Conservation (phyloP, 2,329 filamentous ascomycete species). For the Aureobasidium melanogenum region DNA sequence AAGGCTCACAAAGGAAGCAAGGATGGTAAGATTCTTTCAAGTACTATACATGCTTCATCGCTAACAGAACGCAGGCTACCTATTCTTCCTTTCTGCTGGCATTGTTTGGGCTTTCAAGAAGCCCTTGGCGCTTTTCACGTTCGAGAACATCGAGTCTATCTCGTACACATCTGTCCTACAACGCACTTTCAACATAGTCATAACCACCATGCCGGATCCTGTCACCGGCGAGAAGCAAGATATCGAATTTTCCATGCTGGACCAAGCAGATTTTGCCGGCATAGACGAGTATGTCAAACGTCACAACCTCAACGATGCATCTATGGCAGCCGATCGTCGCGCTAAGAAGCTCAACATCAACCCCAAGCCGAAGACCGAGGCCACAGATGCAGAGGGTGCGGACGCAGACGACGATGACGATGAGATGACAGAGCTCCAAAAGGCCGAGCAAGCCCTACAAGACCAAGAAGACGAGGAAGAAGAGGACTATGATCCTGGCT, state of each 20-base stretch:
- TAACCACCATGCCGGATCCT: constrained; percentile 28
- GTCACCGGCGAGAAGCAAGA: constrained; percentile 38
- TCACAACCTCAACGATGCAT: constrained; percentile 54
- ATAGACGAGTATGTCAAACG: constrained; percentile 55
- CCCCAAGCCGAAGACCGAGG: constrained; percentile 23
- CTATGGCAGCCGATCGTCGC: constrained; percentile 49
- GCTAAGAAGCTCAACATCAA: constrained; percentile 52
- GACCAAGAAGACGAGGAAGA: constrained; percentile 35
- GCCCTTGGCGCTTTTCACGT: constrained; percentile 53
- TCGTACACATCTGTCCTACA: constrained; percentile 57
- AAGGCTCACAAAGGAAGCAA: constrained; percentile 57
- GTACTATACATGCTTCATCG: too few relatives aligned
- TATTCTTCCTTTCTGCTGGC: constrained; percentile 53
- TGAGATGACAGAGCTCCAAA: constrained; percentile 31
- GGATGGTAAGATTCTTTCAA: constrained; percentile 42
- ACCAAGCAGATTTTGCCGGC: constrained; percentile 53
- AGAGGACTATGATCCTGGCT: constrained; percentile 33
- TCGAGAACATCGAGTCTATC: constrained; percentile 49
- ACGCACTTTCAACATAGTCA: constrained; percentile 57
- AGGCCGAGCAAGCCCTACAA: constrained; percentile 25
- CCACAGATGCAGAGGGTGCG: constrained; percentile 19
- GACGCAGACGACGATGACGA: constrained; percentile 25
- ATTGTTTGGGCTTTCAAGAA: constrained; percentile 60
- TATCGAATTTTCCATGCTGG: constrained; percentile 57
- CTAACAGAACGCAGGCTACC: constrained; percentile 39